Evolutionary conservation across 805 yeast genomes (phyloP).

Genomic region (Ogataea salicorniae): DNA sequence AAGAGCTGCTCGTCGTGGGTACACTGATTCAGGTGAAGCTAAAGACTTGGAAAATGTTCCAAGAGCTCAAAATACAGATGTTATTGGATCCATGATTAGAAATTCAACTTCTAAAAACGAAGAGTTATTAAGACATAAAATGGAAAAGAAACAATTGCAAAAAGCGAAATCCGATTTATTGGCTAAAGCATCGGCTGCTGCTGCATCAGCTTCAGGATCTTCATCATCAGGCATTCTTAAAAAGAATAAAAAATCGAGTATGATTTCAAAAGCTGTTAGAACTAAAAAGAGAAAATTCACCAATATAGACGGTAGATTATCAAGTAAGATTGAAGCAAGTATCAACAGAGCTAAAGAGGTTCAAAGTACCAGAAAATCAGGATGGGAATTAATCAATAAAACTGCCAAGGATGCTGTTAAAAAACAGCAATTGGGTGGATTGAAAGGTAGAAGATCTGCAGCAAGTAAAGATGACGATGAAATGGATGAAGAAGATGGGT

Average conservation of each 20-base stretch:
- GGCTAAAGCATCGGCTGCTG: not conserved
- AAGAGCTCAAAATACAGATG: conserved; percentile 54
- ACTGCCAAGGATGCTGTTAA: conserved; percentile 31
- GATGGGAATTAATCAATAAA: conserved; percentile 67
- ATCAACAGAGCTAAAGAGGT: conserved; percentile 59
- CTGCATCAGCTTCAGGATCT: not conserved
- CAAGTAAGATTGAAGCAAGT: conserved; percentile 60
- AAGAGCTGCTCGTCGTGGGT: conserved; percentile 70
- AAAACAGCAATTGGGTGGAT: conserved; percentile 5
- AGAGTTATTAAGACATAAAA: conserved; percentile 50
- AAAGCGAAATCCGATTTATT: conserved; percentile 12
- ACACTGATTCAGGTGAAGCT: conserved; percentile 34
- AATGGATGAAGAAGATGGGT: conserved; percentile 15
- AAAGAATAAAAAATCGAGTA: conserved; percentile 17
- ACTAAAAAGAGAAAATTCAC: conserved; percentile 43
- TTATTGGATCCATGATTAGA: conserved; percentile 60
- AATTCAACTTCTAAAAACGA: conserved; percentile 58
- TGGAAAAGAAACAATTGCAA: conserved; percentile 32
- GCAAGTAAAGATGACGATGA: conserved; percentile 10
- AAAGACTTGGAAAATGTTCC: conserved; percentile 49
- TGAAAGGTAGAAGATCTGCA: too few relatives aligned
- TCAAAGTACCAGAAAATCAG: conserved; percentile 58
- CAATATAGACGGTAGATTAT: conserved; percentile 48
- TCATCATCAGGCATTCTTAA: conserved; percentile 13
- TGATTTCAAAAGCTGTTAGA: conserved; percentile 27